Evolutionary conservation across 225 moss, liverwort and hornwort species (phyloP), one percentile per base, ranked within the genome.

Genomic region (Neckera pumila): DNA sequence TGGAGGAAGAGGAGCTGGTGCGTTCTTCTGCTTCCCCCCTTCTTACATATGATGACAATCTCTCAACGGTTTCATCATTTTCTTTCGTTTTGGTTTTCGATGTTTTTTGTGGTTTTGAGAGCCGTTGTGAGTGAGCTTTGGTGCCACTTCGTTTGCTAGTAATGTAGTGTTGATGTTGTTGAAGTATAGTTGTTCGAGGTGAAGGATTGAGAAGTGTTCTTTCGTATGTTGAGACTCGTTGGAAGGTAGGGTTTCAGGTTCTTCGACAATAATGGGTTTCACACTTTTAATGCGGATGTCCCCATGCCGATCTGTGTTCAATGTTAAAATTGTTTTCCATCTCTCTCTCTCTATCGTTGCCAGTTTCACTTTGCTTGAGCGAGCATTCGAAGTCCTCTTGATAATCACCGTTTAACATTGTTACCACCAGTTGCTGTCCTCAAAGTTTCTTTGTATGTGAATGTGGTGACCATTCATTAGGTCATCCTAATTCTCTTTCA

Each of bases 1-100:
- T 94, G 86, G 96, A 96, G 79, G 96, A 97, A 60, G 92, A 94
- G 91, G 95, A 98, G 92, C 89, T 96, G 91, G 97, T 95, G 62
- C 77, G 87, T 84, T 65, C 43, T 66, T 38, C 49, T 70, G 40
- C 49, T 70, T 61, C 31, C 57, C 57, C 42, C 76, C 67, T 69
- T 53, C 60, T 84, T 56, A 28, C 14, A 26, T 21, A 78, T 64
- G 15, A 81, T 67, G 57, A 36, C 54, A 54, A 23, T 65, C 62
- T 17, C 38, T 23, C 22, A 30, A 17, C 66, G 42, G 19, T 33
- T 33, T 25, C 26, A 18, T n/a, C 19, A 9, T 34, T 83, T 83
- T 86, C 53, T 86, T 71, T 15, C 47, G 65, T 51, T 59, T 21
- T 73, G 2, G 51, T 30, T 70, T 40, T 16, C 1, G 5, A 9